Evolutionary conservation across 345 rosid species (phyloP), one percentile per base, ranked within the genome.

Genomic region (Boechera divaricarpa): DNA sequence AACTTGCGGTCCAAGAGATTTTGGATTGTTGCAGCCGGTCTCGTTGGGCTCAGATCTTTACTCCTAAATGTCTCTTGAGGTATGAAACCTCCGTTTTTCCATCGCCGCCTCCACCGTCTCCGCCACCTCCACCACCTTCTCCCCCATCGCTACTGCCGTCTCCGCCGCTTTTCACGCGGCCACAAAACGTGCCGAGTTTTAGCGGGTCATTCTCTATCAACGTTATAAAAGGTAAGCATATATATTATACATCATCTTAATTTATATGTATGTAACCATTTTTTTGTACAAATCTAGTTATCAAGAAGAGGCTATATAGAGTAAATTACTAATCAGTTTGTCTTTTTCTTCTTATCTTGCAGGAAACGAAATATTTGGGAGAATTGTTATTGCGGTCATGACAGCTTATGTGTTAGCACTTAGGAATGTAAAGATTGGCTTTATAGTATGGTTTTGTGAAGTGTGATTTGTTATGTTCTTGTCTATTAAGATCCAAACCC

Each of bases 31-130:
- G 74, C 36, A 45, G 55, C 42, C 28, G 12, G 39, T 72, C 58
- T 51, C 51, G 38, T 15, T 26, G 9, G 52, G 76, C 48, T 72
- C 76, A 36, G 1, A n/a, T 15, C 13, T 72, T 72, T 10, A 18
- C 10, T 61, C 76, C 76, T 61, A 49, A 72, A 62, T 72, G 76
- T 38, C 69, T 72, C 29, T 10, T 61, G 7, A 61, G 29, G 69
- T 61, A 32, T 48, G 7, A 59, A 36, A 28, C 55, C 12, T 15
- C 31, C 4, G 13, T 32, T 10, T 29, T 32, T n/a, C 0, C 59
- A 11, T 54, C 38, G 2, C 61, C 61, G 2, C 61, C 35, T 28
- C 35, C 59, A 18, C 28, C 48, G 2, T 10, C 35, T 54, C 59
- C 16, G 7, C 35, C 58, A 4, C n/a, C 58, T 29, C 16, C 39